Conservation (phyloP, 1,139 yeast species). For the Yamadazyma dendronema region DNA sequence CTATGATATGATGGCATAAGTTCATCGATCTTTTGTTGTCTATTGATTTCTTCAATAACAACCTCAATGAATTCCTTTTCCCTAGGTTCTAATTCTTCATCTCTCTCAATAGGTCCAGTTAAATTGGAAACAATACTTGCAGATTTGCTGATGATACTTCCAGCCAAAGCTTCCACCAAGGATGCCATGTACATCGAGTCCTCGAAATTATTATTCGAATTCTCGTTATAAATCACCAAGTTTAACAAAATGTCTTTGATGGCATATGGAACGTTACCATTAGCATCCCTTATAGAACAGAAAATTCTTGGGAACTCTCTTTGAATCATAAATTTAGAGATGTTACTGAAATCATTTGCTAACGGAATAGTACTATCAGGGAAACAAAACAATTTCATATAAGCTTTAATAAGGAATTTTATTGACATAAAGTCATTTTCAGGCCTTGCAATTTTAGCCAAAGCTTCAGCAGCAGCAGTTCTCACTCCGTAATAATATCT, state of each 20-base stretch:
- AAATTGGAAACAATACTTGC: conserved; percentile 9
- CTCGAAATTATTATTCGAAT: conserved; percentile 71
- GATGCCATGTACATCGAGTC: conserved; percentile 69
- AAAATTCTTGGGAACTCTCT: conserved; percentile 66
- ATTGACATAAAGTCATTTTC: conserved; percentile 70
- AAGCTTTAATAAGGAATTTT: conserved; percentile 68
- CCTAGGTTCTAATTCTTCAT: conserved; percentile 13
- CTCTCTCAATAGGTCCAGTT: conserved; percentile 12
- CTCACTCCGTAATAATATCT: conserved; percentile 90
- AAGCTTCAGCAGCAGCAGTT: conserved; percentile 79
- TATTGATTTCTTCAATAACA: conserved; percentile 52
- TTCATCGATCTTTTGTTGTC: conserved; percentile 77
- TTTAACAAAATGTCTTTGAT: conserved; percentile 66
- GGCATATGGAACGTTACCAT: conserved; percentile 66
- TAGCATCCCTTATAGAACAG: conserved; percentile 56
- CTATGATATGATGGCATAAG: conserved; percentile 81
- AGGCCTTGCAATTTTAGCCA: conserved; percentile 64
- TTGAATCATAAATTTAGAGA: conserved; percentile 65
- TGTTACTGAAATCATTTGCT: conserved; percentile 76
- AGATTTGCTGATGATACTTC: conserved; percentile 26
- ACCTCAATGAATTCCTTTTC: conserved; percentile 24
- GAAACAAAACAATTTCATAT: conserved; percentile 71
- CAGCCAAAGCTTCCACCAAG: conserved; percentile 56
- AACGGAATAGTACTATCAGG: conserved; percentile 63
- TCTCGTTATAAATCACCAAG: conserved; percentile 80